These are phyloP conservation scores for Neonothopanus nambi DNA, from an alignment of 1,284 basidiomycete genomes.

Conservation along the genomic window DNA sequence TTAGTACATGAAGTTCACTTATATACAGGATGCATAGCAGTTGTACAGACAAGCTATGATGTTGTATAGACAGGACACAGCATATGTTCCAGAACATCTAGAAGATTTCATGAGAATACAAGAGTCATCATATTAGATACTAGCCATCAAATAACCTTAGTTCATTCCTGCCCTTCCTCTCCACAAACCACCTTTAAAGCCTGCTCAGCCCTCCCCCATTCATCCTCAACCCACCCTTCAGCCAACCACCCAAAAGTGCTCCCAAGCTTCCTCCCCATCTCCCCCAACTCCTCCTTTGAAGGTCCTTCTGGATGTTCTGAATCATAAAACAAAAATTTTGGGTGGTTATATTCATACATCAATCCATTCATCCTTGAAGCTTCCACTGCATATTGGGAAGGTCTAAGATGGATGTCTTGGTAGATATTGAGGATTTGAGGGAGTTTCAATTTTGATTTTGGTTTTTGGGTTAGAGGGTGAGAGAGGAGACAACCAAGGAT, in stretches of 20 bases:
- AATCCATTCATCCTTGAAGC: constrained; percentile 17
- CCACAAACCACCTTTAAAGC: too few relatives aligned
- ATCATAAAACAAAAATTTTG: constrained; percentile 15
- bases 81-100: too few relatives aligned
- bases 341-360: constrained; percentile 25
- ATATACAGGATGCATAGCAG: too few relatives aligned
- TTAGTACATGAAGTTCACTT: too few relatives aligned
- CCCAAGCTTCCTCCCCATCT: constrained; percentile 19
- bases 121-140: too few relatives aligned
- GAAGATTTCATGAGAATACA: too few relatives aligned
- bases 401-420: constrained; percentile 20
- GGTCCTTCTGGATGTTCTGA: not conserved
- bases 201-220: constrained; percentile 23
- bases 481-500: constrained; percentile 34
- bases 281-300: constrained; percentile 16
- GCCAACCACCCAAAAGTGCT: constrained; percentile 24
- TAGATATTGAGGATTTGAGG: constrained; percentile 21
- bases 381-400: constrained; percentile 15
- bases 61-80: too few relatives aligned
- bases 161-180: too few relatives aligned
- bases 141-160: too few relatives aligned
- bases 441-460: constrained; percentile 15
- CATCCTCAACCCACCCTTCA: constrained; percentile 21
- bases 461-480: constrained; percentile 18
- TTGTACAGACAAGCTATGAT: too few relatives aligned